Evolutionary conservation across 129 eudicot species (phyloP).

Genomic region (Saposhnikovia divaricata): DNA sequence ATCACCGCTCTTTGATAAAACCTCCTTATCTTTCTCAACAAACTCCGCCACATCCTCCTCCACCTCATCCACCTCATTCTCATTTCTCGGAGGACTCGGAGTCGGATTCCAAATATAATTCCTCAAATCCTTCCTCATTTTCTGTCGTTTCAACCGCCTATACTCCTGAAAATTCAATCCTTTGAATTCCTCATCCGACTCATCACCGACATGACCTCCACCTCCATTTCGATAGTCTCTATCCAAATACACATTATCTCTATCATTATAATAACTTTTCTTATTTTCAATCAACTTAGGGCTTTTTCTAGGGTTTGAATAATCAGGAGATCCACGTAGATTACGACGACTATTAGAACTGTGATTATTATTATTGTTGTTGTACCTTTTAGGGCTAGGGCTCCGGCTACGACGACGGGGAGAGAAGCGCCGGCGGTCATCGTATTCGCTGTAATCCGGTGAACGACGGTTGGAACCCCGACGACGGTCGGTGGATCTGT

Average conservation of each 20-base stretch:
- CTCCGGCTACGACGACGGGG: constrained; percentile 34
- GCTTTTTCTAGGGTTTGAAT: constrained; percentile 35
- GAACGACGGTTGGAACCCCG: constrained; percentile 14
- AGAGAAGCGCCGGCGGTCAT: constrained; percentile 21
- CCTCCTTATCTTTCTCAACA: constrained; percentile 19
- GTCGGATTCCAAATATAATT: constrained; percentile 70
- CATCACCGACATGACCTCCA: constrained; percentile 20
- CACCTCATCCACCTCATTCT: constrained; percentile 24
- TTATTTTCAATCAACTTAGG: constrained; percentile 14
- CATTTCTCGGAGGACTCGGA: constrained; percentile 76
- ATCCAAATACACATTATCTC: constrained; percentile 40
- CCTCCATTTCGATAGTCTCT: constrained; percentile 44
- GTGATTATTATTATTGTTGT: constrained; percentile 25
- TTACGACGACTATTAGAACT: constrained; percentile 19
- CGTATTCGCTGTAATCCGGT: constrained; percentile 2
- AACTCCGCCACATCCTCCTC: constrained; percentile 42
- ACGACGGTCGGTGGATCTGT: constrained; percentile 13
- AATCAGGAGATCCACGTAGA: constrained; percentile 51
- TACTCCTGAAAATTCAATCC: constrained; percentile 58
- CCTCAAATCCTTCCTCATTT: constrained; percentile 43
- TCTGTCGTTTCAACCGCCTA: constrained; percentile 71
- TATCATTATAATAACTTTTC: constrained; percentile 9
- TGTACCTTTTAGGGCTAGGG: constrained; percentile 27
- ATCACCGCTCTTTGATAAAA: constrained; percentile 6
- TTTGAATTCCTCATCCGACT: constrained; percentile 76